These are phyloP conservation scores for Candida anglica DNA, from an alignment of 805 yeast genomes.

Conservation along the genomic window DNA sequence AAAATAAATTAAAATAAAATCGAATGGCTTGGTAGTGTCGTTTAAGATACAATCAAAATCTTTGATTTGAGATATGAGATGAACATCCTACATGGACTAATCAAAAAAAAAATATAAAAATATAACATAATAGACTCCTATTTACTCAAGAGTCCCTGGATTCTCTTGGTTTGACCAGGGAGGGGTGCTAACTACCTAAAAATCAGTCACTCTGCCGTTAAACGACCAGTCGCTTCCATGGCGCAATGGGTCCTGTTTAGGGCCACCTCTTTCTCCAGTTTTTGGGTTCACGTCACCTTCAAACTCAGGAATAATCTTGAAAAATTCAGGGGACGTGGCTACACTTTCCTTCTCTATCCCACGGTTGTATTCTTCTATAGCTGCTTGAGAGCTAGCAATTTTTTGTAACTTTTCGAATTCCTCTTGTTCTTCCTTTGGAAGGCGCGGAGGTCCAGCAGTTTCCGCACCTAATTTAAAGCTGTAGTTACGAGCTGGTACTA, in stretches of 20 bases:
- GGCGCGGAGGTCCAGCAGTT: constrained; percentile 53
- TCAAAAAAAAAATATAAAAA: too few relatives aligned
- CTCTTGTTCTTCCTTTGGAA: constrained; percentile 79
- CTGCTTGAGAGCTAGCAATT: constrained; percentile 73
- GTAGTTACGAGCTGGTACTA: not conserved
- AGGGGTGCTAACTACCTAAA: too few relatives aligned
- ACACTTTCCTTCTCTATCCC: constrained; percentile 29
- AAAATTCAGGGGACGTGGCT: constrained; percentile 18
- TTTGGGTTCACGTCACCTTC: constrained; percentile 91
- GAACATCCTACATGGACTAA: too few relatives aligned
- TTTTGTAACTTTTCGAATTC: constrained; percentile 87
- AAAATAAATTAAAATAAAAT: too few relatives aligned
- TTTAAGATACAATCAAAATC: too few relatives aligned
- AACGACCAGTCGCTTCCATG: constrained; percentile 87
- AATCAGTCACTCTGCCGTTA: constrained; percentile 95
- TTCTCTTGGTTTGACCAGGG: too few relatives aligned
- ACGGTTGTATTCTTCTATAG: constrained; percentile 69
- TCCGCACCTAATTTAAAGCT: constrained; percentile 2
- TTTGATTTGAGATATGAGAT: too few relatives aligned
- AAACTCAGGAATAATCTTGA: constrained; percentile 86
- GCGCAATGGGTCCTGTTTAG: constrained; percentile 91
- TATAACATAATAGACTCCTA: too few relatives aligned
- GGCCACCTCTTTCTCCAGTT: constrained; percentile 96
- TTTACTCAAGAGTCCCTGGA: too few relatives aligned
- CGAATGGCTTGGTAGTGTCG: too few relatives aligned